phyloP scores from a whole-genome alignment of 2,329 filamentous ascomycete genomes.

The Ophiostoma australiae region DNA sequence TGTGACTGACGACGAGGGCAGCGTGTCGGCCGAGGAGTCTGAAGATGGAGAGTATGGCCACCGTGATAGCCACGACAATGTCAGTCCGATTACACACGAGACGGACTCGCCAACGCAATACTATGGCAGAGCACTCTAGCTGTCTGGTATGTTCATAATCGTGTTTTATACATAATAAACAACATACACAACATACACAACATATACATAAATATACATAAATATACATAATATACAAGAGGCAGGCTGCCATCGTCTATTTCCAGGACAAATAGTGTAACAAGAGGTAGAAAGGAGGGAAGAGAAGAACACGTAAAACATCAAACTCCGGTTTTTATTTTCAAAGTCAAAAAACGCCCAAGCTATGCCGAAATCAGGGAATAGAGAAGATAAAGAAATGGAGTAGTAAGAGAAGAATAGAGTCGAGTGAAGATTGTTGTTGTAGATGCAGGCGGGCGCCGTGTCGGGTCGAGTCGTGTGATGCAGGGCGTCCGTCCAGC shows the following conservation, averaged over 20 bases:
- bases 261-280: background rate
- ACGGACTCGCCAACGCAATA: background rate
- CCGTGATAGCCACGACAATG: background rate
- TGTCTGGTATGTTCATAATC: background rate
- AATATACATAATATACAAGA: background rate
- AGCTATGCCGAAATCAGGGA: conserved; percentile 41
- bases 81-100: background rate
- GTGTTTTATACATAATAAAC: background rate
- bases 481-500: background rate
- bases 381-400: background rate
- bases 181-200: background rate
- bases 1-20: background rate
- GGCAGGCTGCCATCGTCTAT: conserved; percentile 5
- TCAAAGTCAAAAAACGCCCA: conserved; percentile 39
- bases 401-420: conserved; percentile 25
- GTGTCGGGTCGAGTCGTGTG: conserved; percentile 16
- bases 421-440: conserved; percentile 52
- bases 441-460: conserved; percentile 29
- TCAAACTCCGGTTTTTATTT: conserved; percentile 1
- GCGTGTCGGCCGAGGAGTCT: background rate
- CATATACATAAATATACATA: background rate
- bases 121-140: background rate
- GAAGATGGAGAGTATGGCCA: background rate
- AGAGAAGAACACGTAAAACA: conserved; percentile 7
- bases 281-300: background rate